Conservation (phyloP, 495 filamentous ascomycete species). For the Penicillium canariense region DNA sequence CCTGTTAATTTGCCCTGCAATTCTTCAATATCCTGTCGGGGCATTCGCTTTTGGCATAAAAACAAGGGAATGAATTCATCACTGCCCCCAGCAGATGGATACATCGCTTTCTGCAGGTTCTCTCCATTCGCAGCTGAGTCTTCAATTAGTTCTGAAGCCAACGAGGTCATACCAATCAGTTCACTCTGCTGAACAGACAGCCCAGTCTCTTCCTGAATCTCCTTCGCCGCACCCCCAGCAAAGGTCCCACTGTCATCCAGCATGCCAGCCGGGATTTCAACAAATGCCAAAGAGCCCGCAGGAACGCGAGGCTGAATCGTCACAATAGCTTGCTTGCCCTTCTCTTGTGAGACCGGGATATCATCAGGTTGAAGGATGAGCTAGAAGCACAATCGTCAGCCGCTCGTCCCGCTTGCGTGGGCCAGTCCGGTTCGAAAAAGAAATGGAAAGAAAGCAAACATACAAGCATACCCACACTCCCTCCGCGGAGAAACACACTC, state of each 20-base stretch:
- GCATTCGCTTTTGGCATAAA: conserved; percentile 66
- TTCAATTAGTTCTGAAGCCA: conserved; percentile 42
- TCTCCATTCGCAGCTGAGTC: conserved; percentile 33
- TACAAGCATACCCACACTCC: conserved; percentile 79
- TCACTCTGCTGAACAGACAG: conserved; percentile 54
- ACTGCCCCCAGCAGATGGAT: conserved; percentile 75
- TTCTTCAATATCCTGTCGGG: conserved; percentile 58
- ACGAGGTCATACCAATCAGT: conserved; percentile 67
- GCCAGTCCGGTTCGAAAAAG: background rate
- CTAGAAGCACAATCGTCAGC: conserved; percentile 22
- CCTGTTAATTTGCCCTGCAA: conserved; percentile 78
- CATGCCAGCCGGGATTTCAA: conserved; percentile 89
- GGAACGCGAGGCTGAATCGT: conserved; percentile 83
- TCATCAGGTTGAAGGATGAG: conserved; percentile 73
- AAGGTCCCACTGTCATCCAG: conserved; percentile 76
- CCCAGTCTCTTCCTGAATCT: conserved; percentile 81
- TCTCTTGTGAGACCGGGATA: conserved; percentile 32
- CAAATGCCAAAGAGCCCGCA: conserved; percentile 69
- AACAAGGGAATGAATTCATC: conserved; percentile 85
- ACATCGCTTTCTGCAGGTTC: conserved; percentile 61
- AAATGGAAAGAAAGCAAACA: conserved; percentile 10
- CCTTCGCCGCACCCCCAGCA: conserved; percentile 71
- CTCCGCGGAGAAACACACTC: conserved; percentile 75
- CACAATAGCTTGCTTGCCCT: conserved; percentile 67
- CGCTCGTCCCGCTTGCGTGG: background rate